Percentiles rank a stretch among this genome's conserved stretches.
Conservation (phyloP, 2,329 filamentous ascomycete species). For the Calycina marina region DNA sequence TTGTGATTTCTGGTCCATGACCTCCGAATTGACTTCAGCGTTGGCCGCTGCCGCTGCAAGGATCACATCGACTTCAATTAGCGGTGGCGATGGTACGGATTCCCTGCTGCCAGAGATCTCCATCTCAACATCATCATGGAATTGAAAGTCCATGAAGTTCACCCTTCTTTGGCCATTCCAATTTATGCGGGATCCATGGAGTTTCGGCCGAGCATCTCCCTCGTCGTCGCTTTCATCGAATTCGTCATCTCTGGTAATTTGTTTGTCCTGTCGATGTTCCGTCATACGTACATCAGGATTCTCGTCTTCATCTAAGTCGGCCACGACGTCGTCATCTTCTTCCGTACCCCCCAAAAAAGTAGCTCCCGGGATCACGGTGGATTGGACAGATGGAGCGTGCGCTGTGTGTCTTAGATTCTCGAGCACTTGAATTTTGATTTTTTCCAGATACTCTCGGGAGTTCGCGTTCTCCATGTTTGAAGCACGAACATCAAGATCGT, state of each 20-base stretch:
- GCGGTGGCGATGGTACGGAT: neutral
- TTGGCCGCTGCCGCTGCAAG: slow-evolving; percentile 17
- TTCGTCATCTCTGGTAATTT: slow-evolving; percentile 62
- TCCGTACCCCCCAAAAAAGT: slow-evolving; percentile 48
- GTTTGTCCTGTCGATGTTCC: slow-evolving; percentile 69
- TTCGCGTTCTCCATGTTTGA: slow-evolving; percentile 89
- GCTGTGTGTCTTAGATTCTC: slow-evolving; percentile 80
- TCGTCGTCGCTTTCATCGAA: slow-evolving; percentile 84
- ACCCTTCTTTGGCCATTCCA: slow-evolving; percentile 50
- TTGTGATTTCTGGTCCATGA: slow-evolving; percentile 20
- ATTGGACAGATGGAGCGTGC: slow-evolving; percentile 78
- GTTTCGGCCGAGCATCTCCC: slow-evolving; percentile 60
- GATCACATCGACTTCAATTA: slow-evolving; percentile 3
- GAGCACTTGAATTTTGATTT: slow-evolving; percentile 66
- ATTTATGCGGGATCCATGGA: no score
- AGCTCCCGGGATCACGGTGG: slow-evolving; percentile 59
- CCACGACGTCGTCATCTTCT: slow-evolving; percentile 50
- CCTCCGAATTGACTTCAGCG: slow-evolving; percentile 20
- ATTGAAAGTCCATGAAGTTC: slow-evolving; percentile 33
- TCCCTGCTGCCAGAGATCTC: slow-evolving; percentile 38
- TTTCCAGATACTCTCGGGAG: slow-evolving; percentile 65
- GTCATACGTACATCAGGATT: slow-evolving; percentile 76
- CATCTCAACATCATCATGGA: slow-evolving; percentile 37
- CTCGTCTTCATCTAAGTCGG: slow-evolving; percentile 67
- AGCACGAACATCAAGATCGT: slow-evolving; percentile 76